Evolutionary conservation across 129 eudicot species (phyloP), one percentile per base, ranked within the genome.

Genomic region (Rutidosis leptorrhynchoides): DNA sequence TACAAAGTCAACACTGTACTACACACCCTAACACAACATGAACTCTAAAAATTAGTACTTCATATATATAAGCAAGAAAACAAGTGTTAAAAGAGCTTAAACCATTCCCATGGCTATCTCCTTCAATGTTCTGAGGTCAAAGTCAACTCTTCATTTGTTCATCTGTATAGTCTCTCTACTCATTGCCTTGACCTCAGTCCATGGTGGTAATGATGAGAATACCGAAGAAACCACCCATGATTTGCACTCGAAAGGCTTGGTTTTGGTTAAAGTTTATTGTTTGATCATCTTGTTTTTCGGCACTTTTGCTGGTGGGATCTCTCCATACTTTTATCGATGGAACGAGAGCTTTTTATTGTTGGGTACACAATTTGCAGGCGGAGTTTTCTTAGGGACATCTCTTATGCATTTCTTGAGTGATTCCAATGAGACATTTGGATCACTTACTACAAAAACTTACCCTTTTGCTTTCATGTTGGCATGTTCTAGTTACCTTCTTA

Each of bases 391-490:
- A 62, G 95, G 91, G 15, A 92, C 96, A 2, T 71, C 98, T 20
- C 70, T 89, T 15, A 83, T 92, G 90, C 98, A 92, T 80, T 92
- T 92, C 81, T 58, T 92, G 82, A 82, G 88, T 20, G 96, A 85
- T 53, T 28, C 96, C 0, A 71, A 77, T 5, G 49, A 70, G 10
- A 79, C 84, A 1, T 86, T 89, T 54, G 73, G 35, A 10, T 74
- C 57, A 21, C 83, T 89, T 15, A 86, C 90, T 2, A 14, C 78
- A 12, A 79, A 86, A 28, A 45, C 40, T 3, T 89, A 89, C 80
- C 95, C 96, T 22, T 89, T 86, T 56, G 76, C 98, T 4, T 92
- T 84, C 85, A 85, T 92, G 91, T 76, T 92, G 71, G 96, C 96
- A 0, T 65, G 81, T 3, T 60, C 68, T 0, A 96, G 98, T 1